Evolutionary conservation across 352 stramenopile species (phyloP).

Genomic region (Phytopythium chamaehyphon): DNA sequence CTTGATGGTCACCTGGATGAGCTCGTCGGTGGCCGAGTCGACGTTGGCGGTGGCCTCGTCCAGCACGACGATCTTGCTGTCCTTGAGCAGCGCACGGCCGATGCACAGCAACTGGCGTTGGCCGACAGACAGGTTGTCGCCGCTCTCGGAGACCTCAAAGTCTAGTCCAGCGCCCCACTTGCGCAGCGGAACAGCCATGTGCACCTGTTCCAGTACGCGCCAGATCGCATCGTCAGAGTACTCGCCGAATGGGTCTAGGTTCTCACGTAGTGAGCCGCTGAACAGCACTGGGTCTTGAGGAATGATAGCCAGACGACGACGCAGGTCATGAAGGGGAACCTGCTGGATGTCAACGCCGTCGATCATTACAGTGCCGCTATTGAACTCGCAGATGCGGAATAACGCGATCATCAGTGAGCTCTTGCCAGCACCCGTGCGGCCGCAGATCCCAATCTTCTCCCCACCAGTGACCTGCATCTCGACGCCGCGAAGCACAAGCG

Average conservation of each 20-base stretch:
- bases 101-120: slow-evolving; percentile 96
- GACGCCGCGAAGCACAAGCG: no score
- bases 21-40: slow-evolving; percentile 53
- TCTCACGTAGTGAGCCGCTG: slow-evolving; percentile 78
- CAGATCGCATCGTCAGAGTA: slow-evolving; percentile 59
- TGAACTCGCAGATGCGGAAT: slow-evolving; percentile 38
- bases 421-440: slow-evolving; percentile 36
- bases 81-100: slow-evolving; percentile 87
- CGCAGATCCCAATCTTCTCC: no score
- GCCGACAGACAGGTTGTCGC: slow-evolving; percentile 92
- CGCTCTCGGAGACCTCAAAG: slow-evolving; percentile 88
- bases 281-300: slow-evolving; percentile 94
- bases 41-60: slow-evolving; percentile 94
- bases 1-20: slow-evolving; percentile 43
- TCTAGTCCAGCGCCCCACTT: slow-evolving; percentile 21
- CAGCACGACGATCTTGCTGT: slow-evolving; percentile 92
- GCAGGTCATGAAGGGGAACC: slow-evolving; percentile 23
- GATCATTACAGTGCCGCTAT: slow-evolving; percentile 75
- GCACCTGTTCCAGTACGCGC: slow-evolving; percentile 40
- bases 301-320: slow-evolving; percentile 77
- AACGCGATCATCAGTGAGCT: slow-evolving; percentile 30
- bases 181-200: slow-evolving; percentile 54
- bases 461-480: no score
- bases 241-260: slow-evolving; percentile 87
- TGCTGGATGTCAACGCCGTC: slow-evolving; percentile 74